phyloP scores from a whole-genome alignment of 495 filamentous ascomycete genomes.

The Terfezia boudieri region DNA sequence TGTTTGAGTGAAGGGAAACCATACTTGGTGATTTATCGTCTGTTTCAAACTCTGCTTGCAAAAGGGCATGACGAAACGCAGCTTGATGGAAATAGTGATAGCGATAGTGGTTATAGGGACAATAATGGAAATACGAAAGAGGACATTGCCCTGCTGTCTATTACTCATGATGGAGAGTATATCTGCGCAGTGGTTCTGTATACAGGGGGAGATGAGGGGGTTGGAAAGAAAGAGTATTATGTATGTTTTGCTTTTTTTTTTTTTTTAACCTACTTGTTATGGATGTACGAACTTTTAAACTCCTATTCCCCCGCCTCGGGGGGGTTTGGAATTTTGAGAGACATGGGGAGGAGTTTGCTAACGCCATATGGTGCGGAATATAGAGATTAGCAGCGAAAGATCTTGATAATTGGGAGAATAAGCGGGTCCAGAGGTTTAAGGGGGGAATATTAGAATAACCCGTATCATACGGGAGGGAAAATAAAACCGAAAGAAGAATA shows the following conservation, averaged over 20 bases:
- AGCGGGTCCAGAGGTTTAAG: constrained; percentile 61
- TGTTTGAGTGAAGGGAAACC: too few relatives aligned
- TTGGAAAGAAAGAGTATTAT: too few relatives aligned
- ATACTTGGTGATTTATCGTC: too few relatives aligned
- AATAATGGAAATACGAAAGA: constrained; percentile 12
- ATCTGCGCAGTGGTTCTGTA: too few relatives aligned
- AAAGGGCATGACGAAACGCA: constrained; percentile 22
- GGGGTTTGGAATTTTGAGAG: not conserved
- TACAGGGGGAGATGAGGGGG: too few relatives aligned
- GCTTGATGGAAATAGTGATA: constrained; percentile 1
- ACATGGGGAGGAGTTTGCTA: not conserved
- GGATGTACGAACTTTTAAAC: not conserved
- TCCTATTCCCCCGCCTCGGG: not conserved
- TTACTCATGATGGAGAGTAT: constrained; percentile 40
- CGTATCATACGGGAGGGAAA: constrained; percentile 5
- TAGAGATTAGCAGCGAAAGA: constrained; percentile 80
- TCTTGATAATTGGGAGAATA: constrained; percentile 89
- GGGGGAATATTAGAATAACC: constrained; percentile 47
- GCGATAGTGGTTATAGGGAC: constrained; percentile 25
- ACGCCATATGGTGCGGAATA: not conserved
- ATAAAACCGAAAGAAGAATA: too few relatives aligned
- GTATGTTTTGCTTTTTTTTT: not conserved
- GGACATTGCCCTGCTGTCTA: constrained; percentile 22
- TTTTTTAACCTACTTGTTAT: not conserved
- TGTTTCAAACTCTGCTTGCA: too few relatives aligned